Conservation (phyloP, 2,329 filamentous ascomycete species). For the Trichophyton verrucosum region DNA sequence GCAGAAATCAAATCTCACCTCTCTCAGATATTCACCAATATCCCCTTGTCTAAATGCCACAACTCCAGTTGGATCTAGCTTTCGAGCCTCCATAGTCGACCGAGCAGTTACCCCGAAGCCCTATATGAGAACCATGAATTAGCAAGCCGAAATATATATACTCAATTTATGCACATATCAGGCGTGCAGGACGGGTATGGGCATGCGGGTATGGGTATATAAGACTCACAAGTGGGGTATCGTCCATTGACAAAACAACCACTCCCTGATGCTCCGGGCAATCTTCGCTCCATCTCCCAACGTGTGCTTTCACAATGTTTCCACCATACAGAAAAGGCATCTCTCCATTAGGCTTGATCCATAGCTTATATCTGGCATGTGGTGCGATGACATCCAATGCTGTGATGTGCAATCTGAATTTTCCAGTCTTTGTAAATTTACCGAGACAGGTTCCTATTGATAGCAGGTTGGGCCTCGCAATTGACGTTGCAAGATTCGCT, state of each 20-base stretch:
- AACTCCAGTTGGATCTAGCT: conserved; percentile 80
- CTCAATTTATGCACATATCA: too few species aligned
- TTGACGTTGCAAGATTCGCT: conserved; percentile 79
- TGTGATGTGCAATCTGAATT: conserved; percentile 88
- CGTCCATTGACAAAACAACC: conserved; percentile 81
- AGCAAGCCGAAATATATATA: background rate
- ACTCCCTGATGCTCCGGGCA: conserved; percentile 87
- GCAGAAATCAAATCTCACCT: conserved; percentile 33
- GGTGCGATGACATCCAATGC: conserved; percentile 74
- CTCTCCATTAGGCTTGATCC: conserved; percentile 90
- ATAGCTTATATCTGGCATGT: conserved; percentile 91
- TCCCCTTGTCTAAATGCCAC: conserved; percentile 86
- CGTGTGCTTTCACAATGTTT: conserved; percentile 71
- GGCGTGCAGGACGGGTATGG: too few species aligned
- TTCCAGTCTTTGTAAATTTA: conserved; percentile 88
- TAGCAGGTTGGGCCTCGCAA: conserved; percentile 69
- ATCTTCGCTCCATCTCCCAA: conserved; percentile 79
- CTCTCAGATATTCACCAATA: conserved; percentile 85
- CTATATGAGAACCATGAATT: conserved; percentile 27
- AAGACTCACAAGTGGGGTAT: conserved; percentile 54
- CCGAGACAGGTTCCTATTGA: conserved; percentile 83
- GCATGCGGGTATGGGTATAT: background rate
- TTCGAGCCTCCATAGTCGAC: conserved; percentile 68
- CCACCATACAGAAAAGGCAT: conserved; percentile 96
- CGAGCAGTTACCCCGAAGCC: conserved; percentile 89